These are phyloP conservation scores for Holtermannia corniformis DNA, from an alignment of 768 basidiomycete species.

Conservation along the genomic window DNA sequence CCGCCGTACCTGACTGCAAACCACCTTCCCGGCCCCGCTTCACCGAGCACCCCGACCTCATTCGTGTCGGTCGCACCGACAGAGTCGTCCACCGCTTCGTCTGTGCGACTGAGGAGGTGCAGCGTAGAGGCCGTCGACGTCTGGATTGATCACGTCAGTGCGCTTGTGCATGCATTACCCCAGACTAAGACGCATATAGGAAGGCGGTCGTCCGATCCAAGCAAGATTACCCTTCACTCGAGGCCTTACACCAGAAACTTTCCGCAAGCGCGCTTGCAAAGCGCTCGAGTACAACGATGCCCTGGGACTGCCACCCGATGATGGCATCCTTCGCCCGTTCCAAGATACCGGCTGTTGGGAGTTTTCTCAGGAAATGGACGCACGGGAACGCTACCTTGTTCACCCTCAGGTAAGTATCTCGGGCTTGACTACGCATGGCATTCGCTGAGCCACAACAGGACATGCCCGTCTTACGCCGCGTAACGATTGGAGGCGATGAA, in stretches of 20 bases:
- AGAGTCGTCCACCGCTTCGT: not conserved
- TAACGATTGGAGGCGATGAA: constrained; percentile 60
- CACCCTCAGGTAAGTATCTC: no score
- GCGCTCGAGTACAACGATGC: no score
- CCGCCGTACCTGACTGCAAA: no score
- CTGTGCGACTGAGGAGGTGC: not conserved
- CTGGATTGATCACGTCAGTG: constrained; percentile 57
- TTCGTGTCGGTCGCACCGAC: not conserved
- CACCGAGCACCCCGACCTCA: not conserved
- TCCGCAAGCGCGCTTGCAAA: constrained; percentile 15
- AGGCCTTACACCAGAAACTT: no score
- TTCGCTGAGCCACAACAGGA: no score
- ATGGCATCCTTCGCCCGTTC: no score
- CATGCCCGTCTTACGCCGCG: constrained; percentile 58
- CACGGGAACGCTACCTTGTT: no score
- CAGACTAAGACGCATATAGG: not conserved
- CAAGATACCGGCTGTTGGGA: constrained; percentile 48
- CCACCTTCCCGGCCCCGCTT: not conserved
- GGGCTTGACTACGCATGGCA: no score
- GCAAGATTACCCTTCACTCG: no score
- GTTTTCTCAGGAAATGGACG: no score
- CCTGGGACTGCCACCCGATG: no score
- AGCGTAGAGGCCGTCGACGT: constrained; percentile 47
- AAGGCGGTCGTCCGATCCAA: not conserved
- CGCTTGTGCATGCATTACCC: not conserved